Base-by-base conservation (phyloP, 441 rosid genomes). In the Capsella rubella region DNA sequence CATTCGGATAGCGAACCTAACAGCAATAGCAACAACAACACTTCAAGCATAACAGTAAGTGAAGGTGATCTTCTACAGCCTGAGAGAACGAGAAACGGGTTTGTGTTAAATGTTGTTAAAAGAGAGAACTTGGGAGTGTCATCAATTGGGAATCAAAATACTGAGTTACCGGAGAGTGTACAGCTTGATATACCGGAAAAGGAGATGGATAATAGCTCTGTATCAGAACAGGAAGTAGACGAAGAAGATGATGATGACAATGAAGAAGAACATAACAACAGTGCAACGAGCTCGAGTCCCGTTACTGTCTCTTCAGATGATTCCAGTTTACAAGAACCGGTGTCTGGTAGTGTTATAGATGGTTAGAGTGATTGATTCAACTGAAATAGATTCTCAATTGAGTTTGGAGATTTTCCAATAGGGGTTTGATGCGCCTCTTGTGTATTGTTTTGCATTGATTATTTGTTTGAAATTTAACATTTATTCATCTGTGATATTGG, bases 41-140 rank as follows among this genome's bases (percentile, higher is more conserved):
- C 81, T 52, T 84, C 95, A 14, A 86, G 98, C 78, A 86, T 95
- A 71, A 80, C 77, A 59, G 97, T 95, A 18, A 67, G 73, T 3
- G 97, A 91, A 81, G 97, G 98, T 29, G 96, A 95, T 85, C 85
- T 90, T 66, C 60, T 95, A 80, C 97, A 89, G 75, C 87, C 95
- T 2, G 98, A 90, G 75, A 88, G 89, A 69, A 79, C 82, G 43
- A 73, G 57, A 27, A 86, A 88, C 5, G 97, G 99, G 50, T 81
- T 95, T 62, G 81, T 92, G 67, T 78, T 95, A 32, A 91, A 90
- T 56, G 85, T 92, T 12, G 91, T 92, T 3, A 92, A 78, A 87
- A 87, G 82, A 81, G 94, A 83, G 74, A 80, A 82, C 62, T 72
- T 87, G 61, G 79, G 75, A 28, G 51, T 78, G 67, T 1, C 74